These are phyloP conservation scores for Cladochytrium replicatum DNA, from an alignment of 192 early-diverging fungal genomes.

Conservation along the genomic window DNA sequence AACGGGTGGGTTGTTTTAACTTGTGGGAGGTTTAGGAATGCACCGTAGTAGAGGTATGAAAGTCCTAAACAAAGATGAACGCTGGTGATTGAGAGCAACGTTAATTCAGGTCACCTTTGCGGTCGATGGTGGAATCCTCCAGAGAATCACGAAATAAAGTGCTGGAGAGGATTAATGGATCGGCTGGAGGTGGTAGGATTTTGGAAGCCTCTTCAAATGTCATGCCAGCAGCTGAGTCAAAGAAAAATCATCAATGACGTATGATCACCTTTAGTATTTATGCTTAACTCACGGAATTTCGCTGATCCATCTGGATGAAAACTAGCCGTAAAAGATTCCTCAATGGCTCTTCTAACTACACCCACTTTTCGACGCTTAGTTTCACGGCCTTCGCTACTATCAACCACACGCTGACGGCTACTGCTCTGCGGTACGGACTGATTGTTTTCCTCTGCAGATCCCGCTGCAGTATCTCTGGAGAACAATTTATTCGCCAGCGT, in stretches of 20 bases:
- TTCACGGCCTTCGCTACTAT: neutral
- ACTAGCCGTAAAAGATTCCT: constrained; percentile 3
- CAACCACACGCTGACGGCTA: neutral
- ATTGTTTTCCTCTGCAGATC: constrained; percentile 5
- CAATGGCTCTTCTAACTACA: neutral
- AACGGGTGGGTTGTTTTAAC: neutral
- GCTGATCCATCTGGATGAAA: neutral
- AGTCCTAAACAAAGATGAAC: constrained; percentile 16
- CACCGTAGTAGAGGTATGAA: constrained; percentile 11
- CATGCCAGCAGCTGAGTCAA: neutral
- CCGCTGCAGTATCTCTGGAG: constrained; percentile 50
- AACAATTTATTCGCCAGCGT: constrained; percentile 60
- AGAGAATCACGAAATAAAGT: constrained; percentile 2
- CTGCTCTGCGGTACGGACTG: neutral
- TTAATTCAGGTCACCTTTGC: no score
- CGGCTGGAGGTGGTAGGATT: constrained; percentile 19
- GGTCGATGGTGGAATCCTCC: no score
- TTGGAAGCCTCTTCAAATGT: neutral
- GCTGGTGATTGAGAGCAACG: constrained; percentile 3
- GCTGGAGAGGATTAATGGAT: constrained; percentile 17
- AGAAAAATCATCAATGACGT: constrained; percentile 5
- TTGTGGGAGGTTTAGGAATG: constrained; percentile 21
- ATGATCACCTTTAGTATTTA: constrained; percentile 18
- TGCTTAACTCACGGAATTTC: constrained; percentile 6
- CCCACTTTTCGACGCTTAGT: constrained; percentile 3